Evolutionary conservation across 106 monocot species (phyloP).

Genomic region (Ottelia alismoides): DNA sequence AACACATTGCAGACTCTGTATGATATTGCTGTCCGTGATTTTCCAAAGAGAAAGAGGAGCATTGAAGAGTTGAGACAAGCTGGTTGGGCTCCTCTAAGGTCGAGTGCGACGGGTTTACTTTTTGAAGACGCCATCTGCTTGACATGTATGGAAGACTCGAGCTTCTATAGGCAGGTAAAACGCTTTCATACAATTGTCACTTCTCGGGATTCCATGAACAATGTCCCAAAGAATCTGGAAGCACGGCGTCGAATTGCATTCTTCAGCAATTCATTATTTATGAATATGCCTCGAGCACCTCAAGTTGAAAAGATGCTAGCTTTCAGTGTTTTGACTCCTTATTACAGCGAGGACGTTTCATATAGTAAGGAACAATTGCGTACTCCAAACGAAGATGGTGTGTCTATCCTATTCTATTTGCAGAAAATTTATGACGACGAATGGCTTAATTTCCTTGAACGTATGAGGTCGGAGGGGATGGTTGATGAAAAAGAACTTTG

Average conservation of each 20-base stretch:
- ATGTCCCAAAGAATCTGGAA: slow-evolving; percentile 24
- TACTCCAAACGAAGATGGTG: slow-evolving; percentile 21
- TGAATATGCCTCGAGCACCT: slow-evolving; percentile 27
- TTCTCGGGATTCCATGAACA: slow-evolving; percentile 15
- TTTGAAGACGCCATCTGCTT: slow-evolving; percentile 12
- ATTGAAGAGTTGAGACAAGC: slow-evolving; percentile 8
- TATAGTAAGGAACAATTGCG: slow-evolving; percentile 14
- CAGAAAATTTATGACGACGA: slow-evolving; percentile 22
- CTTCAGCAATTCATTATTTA: slow-evolving; percentile 25
- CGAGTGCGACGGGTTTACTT: slow-evolving; percentile 6
- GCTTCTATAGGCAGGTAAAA: slow-evolving; percentile 18
- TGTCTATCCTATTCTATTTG: slow-evolving; percentile 21
- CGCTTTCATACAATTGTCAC: slow-evolving; percentile 18
- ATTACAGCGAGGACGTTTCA: slow-evolving; percentile 22
- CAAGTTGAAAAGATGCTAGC: slow-evolving; percentile 20
- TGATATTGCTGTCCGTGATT: slow-evolving; percentile 20
- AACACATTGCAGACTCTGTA: slow-evolving; percentile 15
- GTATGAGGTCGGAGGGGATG: slow-evolving; percentile 18
- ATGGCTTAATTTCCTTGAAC: slow-evolving; percentile 22
- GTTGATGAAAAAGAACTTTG: slow-evolving; percentile 8
- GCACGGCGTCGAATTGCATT: slow-evolving; percentile 19
- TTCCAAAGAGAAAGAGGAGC: slow-evolving; percentile 6
- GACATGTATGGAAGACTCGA: slow-evolving; percentile 5
- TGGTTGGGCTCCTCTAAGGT: slow-evolving; percentile 9
- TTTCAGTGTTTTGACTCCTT: slow-evolving; percentile 23